Percentiles rank a stretch among this genome's conserved stretches.
These are phyloP conservation scores for Exophiala oligosperma DNA, from an alignment of 2,329 filamentous ascomycete genomes.

Conservation along the genomic window DNA sequence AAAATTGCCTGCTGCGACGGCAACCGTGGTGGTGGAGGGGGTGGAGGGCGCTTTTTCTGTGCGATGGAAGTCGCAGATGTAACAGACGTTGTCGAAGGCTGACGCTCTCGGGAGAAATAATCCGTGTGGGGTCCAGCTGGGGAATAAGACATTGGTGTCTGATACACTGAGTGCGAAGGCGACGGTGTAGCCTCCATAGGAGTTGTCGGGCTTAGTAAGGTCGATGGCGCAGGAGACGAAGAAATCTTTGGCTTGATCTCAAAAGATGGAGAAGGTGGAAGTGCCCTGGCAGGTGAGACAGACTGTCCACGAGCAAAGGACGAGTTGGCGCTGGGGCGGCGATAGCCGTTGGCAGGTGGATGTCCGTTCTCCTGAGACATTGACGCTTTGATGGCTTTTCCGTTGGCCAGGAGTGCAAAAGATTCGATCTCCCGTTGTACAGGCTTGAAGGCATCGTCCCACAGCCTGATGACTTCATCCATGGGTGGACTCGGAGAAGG, in stretches of 20 bases:
- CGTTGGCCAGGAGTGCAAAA: conserved; percentile 63
- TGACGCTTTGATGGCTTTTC: conserved; percentile 64
- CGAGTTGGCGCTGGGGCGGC: conserved; percentile 40
- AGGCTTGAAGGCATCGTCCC: conserved; percentile 64
- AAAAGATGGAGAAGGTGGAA: conserved; percentile 31
- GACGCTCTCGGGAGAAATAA: conserved; percentile 46
- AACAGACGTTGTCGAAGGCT: conserved; percentile 38
- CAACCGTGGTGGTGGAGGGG: conserved; percentile 67
- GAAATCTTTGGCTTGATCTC: conserved; percentile 37
- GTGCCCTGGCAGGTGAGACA: conserved; percentile 32
- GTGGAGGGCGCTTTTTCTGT: conserved; percentile 76
- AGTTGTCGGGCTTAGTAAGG: conserved; percentile 33
- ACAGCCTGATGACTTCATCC: conserved; percentile 67
- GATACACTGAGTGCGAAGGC: conserved; percentile 32
- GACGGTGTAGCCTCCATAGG: conserved; percentile 23
- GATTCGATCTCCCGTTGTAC: conserved; percentile 67
- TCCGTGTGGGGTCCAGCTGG: conserved; percentile 43
- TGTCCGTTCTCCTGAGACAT: conserved; percentile 52
- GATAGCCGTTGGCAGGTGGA: conserved; percentile 38
- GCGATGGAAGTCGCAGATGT: conserved; percentile 37
- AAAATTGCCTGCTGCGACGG: conserved; percentile 52
- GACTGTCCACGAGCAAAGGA: conserved; percentile 34
- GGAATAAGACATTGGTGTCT: conserved; percentile 36
- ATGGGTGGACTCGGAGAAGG: conserved; percentile 72
- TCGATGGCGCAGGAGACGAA: conserved; percentile 32